Conservation (phyloP, 2,329 filamentous ascomycete species). For the Sphaerulina vaccinii region DNA sequence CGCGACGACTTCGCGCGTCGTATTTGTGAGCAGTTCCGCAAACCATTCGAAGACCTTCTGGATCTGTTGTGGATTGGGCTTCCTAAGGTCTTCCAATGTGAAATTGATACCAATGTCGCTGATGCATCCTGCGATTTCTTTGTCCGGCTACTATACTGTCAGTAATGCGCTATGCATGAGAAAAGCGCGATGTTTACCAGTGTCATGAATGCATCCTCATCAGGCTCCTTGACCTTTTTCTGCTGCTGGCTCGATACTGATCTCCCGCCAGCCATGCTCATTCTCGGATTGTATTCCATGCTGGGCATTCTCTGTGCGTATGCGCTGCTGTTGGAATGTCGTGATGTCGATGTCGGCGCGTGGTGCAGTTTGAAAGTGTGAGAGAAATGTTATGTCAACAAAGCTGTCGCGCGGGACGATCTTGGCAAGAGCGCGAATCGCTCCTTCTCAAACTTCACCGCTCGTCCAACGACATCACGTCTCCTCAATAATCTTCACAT, state of each 20-base stretch:
- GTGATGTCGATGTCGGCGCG: neutral
- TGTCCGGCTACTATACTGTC: conserved; percentile 53
- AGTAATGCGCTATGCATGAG: conserved; percentile 8
- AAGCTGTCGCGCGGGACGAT: neutral
- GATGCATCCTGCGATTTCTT: conserved; percentile 94
- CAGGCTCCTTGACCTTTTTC: conserved; percentile 41
- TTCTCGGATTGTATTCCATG: conserved; percentile 52
- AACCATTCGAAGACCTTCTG: conserved; percentile 99
- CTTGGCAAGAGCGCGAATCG: too few relatives aligned
- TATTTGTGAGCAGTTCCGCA: conserved; percentile 88
- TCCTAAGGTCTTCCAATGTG: conserved; percentile 80
- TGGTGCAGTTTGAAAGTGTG: neutral
- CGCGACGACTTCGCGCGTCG: conserved; percentile 87
- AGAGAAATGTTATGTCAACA: neutral
- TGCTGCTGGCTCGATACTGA: conserved; percentile 40
- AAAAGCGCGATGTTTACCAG: conserved; percentile 39
- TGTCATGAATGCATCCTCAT: conserved; percentile 53
- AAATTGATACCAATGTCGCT: conserved; percentile 94
- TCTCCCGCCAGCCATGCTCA: conserved; percentile 49
- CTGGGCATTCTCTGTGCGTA: conserved; percentile 30
- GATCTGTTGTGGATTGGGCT: conserved; percentile 89
- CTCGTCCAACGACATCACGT: neutral
- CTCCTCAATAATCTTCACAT: neutral
- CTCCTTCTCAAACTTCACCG: neutral
- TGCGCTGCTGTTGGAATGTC: conserved; percentile 11